Conservation (phyloP, 495 filamentous ascomycete genomes). For the Pseudomonodictys pantanalensis region DNA sequence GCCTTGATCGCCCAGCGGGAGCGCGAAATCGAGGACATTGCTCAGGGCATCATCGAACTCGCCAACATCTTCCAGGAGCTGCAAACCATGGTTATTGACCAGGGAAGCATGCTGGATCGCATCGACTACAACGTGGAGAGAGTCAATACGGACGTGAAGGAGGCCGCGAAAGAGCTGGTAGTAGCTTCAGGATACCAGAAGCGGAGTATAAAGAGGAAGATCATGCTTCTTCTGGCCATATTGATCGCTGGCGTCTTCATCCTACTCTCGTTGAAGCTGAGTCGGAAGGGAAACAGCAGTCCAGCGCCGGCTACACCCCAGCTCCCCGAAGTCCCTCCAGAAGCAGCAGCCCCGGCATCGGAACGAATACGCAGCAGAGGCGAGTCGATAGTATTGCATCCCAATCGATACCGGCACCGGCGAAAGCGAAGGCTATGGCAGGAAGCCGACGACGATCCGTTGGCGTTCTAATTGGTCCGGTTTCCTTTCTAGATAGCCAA, state of each 20-base stretch:
- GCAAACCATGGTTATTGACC: constrained; percentile 95
- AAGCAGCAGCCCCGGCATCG: not conserved
- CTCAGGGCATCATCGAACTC: constrained; percentile 94
- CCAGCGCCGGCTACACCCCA: constrained; percentile 3
- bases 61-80: constrained; percentile 95
- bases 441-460: constrained; percentile 2
- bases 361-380: not conserved
- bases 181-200: constrained; percentile 85
- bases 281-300: constrained; percentile 11
- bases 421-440: constrained; percentile 34
- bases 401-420: constrained; percentile 26
- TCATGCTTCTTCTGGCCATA: constrained; percentile 80
- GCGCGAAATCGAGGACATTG: constrained; percentile 96
- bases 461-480: constrained; percentile 1
- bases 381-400: not conserved
- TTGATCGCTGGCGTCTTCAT: constrained; percentile 85
- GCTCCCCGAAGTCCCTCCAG: constrained; percentile 10
- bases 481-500: too few species aligned
- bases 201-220: constrained; percentile 82
- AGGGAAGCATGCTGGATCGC: constrained; percentile 94
- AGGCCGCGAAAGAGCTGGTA: constrained; percentile 85
- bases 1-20: constrained; percentile 85
- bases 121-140: constrained; percentile 98
- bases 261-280: constrained; percentile 79
- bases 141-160: constrained; percentile 86